phyloP scores from a whole-genome alignment of 2,329 filamentous ascomycete genomes.

The Claviceps pazoutovae region DNA sequence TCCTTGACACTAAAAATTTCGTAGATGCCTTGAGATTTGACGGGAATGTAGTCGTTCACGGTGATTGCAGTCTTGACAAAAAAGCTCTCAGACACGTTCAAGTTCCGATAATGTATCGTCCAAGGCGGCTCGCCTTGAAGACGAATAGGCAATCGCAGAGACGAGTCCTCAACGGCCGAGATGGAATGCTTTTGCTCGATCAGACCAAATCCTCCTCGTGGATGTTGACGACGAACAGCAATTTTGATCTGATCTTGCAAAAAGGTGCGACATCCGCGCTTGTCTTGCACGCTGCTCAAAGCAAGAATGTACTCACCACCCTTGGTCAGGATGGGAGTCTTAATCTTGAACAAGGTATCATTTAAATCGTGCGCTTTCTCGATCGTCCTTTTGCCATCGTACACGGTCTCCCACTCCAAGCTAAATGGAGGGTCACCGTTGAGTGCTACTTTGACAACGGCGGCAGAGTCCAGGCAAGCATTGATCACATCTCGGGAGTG shows the following conservation, averaged over 20 bases:
- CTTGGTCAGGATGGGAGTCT: constrained; percentile 57
- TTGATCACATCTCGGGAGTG: constrained; percentile 39
- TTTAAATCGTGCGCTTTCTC: constrained; percentile 51
- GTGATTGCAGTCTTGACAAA: constrained; percentile 34
- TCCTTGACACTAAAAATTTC: constrained; percentile 68
- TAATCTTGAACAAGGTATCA: constrained; percentile 51
- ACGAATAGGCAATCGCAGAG: constrained; percentile 64
- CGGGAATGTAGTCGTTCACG: constrained; percentile 54
- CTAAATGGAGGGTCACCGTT: constrained; percentile 76
- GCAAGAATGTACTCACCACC: constrained; percentile 86
- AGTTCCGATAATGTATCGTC: constrained; percentile 62
- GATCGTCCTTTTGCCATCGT: constrained; percentile 72
- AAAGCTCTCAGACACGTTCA: constrained; percentile 35
- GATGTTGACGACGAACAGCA: constrained; percentile 74
- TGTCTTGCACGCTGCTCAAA: constrained; percentile 75
- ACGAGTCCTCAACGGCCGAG: constrained; percentile 62
- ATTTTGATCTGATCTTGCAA: constrained; percentile 77
- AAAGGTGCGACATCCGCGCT: constrained; percentile 71
- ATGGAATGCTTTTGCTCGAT: constrained; percentile 67
- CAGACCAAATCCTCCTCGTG: constrained; percentile 71
- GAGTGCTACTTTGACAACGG: constrained; percentile 60
- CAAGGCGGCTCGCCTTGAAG: constrained; percentile 79
- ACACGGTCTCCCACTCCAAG: constrained; percentile 83
- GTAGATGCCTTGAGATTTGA: constrained; percentile 59
- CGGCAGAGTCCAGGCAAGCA: constrained; percentile 71